Conservation (phyloP, 441 rosid genomes). For the Arabidopsis lyrata region DNA sequence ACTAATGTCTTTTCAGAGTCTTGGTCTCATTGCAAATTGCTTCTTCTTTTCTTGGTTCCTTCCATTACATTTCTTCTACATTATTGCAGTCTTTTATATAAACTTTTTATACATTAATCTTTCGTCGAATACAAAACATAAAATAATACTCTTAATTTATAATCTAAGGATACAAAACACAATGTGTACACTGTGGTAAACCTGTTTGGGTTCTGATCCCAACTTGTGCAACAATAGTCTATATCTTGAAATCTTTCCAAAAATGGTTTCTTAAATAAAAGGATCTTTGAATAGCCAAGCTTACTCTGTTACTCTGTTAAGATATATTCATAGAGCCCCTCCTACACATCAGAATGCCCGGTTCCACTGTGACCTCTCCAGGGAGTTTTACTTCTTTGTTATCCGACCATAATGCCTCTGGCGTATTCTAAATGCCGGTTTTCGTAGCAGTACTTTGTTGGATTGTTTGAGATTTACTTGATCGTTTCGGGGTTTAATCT, state of each 20-base stretch:
- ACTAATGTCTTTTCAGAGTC: slow-evolving; percentile 21
- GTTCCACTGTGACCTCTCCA: slow-evolving; percentile 29
- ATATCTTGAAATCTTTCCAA: slow-evolving; percentile 14
- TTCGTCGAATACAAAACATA: not conserved
- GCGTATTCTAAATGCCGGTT: slow-evolving; percentile 32
- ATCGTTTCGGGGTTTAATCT: slow-evolving; percentile 60
- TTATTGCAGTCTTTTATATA: slow-evolving; percentile 8
- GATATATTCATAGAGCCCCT: slow-evolving; percentile 10
- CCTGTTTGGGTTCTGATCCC: slow-evolving; percentile 15
- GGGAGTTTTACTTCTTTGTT: slow-evolving; percentile 29
- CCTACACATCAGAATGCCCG: slow-evolving; percentile 26
- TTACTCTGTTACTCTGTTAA: not conserved
- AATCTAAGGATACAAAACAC: slow-evolving; percentile 11
- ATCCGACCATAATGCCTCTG: slow-evolving; percentile 40
- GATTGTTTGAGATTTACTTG: slow-evolving; percentile 29
- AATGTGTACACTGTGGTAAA: slow-evolving; percentile 4
- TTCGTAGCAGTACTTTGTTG: slow-evolving; percentile 11
- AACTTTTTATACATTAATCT: too few species aligned
- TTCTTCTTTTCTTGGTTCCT: not conserved
- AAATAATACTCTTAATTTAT: not conserved
- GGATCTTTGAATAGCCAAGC: slow-evolving; percentile 20
- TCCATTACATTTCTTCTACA: slow-evolving; percentile 25
- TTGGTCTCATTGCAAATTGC: slow-evolving; percentile 4
- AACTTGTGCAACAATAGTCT: slow-evolving; percentile 1
- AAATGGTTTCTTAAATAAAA: slow-evolving; percentile 31